Conservation (phyloP, 495 filamentous ascomycete genomes). For the Podospora conica region DNA sequence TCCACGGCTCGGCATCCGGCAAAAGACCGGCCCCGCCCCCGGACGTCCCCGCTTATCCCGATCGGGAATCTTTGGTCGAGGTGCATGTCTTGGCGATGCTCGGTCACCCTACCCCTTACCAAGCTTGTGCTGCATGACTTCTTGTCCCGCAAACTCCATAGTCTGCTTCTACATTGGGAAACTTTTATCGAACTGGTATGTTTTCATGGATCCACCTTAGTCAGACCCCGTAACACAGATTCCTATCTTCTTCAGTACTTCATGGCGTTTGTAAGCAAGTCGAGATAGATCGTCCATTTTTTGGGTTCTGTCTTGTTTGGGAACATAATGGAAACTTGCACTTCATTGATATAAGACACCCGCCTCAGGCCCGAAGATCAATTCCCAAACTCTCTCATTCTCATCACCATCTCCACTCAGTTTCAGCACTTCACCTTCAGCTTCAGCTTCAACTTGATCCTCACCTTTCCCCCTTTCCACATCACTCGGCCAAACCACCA, state of each 20-base stretch:
- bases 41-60: background rate
- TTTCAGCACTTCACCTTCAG: background rate
- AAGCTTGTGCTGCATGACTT: too few relatives aligned
- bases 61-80: constrained; percentile 4
- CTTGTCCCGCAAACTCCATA: background rate
- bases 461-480: background rate
- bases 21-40: background rate
- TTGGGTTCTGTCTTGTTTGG: background rate
- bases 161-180: background rate
- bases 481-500: background rate
- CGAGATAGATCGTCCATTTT: background rate
- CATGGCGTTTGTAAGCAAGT: background rate
- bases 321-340: background rate
- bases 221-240: background rate
- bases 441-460: background rate
- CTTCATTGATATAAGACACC: background rate
- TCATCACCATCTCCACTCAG: background rate
- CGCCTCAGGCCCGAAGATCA: too few relatives aligned
- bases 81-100: background rate
- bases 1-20: background rate
- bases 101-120: background rate
- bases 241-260: too few relatives aligned
- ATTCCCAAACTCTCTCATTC: too few relatives aligned
- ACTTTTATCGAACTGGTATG: background rate
- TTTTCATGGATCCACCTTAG: background rate